phyloP scores from a whole-genome alignment of 2,329 filamentous ascomycete genomes.

The Bimuria novae-zelandiae region DNA sequence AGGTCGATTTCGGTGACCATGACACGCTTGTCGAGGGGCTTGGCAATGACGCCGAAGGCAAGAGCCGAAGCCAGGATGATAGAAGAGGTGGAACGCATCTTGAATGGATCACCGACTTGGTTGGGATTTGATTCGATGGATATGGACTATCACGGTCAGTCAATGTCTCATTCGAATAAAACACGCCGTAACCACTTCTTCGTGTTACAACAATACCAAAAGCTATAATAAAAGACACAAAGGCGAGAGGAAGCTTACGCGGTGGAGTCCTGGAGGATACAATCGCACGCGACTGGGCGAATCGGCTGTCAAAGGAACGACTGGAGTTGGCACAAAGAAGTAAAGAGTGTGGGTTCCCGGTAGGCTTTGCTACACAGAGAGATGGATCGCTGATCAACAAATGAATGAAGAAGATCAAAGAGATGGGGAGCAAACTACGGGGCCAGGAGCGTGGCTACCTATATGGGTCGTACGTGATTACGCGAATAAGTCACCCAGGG shows the following conservation, averaged over 20 bases:
- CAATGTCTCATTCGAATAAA: background rate
- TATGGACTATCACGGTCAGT: constrained; percentile 8
- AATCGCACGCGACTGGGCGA: constrained; percentile 22
- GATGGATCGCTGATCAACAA: constrained; percentile 26
- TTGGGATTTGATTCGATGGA: background rate
- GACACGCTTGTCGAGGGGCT: constrained; percentile 28
- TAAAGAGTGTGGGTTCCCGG: constrained; percentile 31
- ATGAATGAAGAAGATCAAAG: constrained; percentile 29
- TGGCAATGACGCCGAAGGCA: constrained; percentile 31
- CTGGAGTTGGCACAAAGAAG: constrained; percentile 20
- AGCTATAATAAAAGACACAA: background rate
- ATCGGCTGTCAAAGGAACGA: constrained; percentile 25
- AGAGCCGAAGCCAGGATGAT: constrained; percentile 31
- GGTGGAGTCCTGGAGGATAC: constrained; percentile 9
- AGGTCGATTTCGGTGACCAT: constrained; percentile 28
- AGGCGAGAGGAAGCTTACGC: constrained; percentile 18
- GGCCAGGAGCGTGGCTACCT: constrained; percentile 12
- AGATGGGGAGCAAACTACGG: constrained; percentile 17
- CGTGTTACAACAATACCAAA: too few species aligned
- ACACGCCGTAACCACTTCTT: background rate
- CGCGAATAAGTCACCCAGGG: too few species aligned
- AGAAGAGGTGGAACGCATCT: constrained; percentile 34
- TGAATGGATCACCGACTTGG: constrained; percentile 6
- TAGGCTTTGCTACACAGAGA: constrained; percentile 27
- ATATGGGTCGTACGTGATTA: constrained; percentile 18